These are phyloP conservation scores for Tulasnella sp. DNA, from an alignment of 768 basidiomycete species.

Conservation along the genomic window DNA sequence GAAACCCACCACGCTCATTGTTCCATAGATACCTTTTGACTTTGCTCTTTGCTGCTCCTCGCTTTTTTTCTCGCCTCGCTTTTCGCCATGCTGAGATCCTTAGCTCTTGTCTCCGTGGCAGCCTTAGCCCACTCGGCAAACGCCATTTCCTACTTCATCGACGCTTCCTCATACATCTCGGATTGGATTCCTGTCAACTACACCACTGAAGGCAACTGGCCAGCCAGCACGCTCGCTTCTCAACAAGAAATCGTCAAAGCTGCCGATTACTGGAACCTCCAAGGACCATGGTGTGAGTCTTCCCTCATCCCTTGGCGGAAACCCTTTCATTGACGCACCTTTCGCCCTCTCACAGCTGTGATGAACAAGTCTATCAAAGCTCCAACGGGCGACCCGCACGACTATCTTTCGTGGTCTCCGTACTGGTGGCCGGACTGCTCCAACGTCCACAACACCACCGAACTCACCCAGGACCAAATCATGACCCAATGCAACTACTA, in stretches of 20 bases:
- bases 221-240: slow-evolving; percentile 1
- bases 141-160: slow-evolving; percentile 17
- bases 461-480: slow-evolving; percentile 51
- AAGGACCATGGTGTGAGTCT: slow-evolving; percentile 30
- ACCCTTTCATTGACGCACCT: not conserved
- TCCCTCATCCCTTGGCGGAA: not conserved
- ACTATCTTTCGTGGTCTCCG: slow-evolving; percentile 33
- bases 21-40: not conserved
- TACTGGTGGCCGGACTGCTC: slow-evolving; percentile 54
- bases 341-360: slow-evolving; percentile 9
- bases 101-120: not conserved
- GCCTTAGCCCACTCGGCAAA: slow-evolving; percentile 1
- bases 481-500: slow-evolving; percentile 59
- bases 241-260: slow-evolving; percentile 18
- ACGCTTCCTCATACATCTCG: slow-evolving; percentile 24
- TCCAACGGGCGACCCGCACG: slow-evolving; percentile 26
- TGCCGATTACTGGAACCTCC: slow-evolving; percentile 14
- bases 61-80: not conserved
- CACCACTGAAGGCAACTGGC: slow-evolving; percentile 24
- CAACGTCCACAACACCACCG: slow-evolving; percentile 55
- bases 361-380: slow-evolving; percentile 30
- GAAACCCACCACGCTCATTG: slow-evolving; percentile 9
- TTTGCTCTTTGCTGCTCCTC: not conserved
- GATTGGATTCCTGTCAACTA: slow-evolving; percentile 29
- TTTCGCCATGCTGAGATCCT: not conserved